phyloP scores from a whole-genome alignment of 345 rosid genomes.

The Acer saccharum region DNA sequence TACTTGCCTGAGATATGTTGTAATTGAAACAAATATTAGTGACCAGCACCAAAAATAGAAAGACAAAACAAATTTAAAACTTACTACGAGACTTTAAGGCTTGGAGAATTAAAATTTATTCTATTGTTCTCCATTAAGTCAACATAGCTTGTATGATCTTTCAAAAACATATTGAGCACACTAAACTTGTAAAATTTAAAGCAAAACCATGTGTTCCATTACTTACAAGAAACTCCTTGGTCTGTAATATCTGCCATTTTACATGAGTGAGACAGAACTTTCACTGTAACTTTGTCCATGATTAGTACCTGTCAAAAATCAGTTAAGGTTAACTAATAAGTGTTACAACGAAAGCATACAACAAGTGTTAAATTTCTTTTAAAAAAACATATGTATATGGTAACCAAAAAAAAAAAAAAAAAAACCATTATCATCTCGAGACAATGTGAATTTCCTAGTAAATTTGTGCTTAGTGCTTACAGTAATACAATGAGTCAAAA shows the following conservation, averaged over 20 bases:
- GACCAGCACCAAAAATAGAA: neutral
- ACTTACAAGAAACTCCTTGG: constrained; percentile 91
- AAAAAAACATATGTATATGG: neutral
- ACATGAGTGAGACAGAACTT: constrained; percentile 88
- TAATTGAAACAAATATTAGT: neutral
- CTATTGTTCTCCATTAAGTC: neutral
- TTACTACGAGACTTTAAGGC: neutral
- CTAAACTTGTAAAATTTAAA: neutral
- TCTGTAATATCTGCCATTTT: constrained; percentile 96
- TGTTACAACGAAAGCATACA: neutral
- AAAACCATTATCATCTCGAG: neutral
- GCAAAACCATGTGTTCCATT: neutral
- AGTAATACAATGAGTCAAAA: neutral
- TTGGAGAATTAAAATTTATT: neutral
- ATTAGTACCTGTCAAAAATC: constrained; percentile 63
- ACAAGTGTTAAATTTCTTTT: too few relatives aligned
- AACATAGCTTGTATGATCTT: neutral
- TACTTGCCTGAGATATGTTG: neutral
- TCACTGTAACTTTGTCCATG: constrained; percentile 89
- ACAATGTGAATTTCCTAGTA: neutral
- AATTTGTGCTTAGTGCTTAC: neutral
- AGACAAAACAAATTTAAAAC: neutral
- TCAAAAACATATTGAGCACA: neutral
- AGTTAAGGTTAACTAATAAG: constrained; percentile 6
- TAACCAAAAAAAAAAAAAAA: neutral